A percentile compares a stretch with the other conserved stretches of the same genome.
phyloP scores from a whole-genome alignment of 805 yeast genomes.

The Lipomyces oligophaga region DNA sequence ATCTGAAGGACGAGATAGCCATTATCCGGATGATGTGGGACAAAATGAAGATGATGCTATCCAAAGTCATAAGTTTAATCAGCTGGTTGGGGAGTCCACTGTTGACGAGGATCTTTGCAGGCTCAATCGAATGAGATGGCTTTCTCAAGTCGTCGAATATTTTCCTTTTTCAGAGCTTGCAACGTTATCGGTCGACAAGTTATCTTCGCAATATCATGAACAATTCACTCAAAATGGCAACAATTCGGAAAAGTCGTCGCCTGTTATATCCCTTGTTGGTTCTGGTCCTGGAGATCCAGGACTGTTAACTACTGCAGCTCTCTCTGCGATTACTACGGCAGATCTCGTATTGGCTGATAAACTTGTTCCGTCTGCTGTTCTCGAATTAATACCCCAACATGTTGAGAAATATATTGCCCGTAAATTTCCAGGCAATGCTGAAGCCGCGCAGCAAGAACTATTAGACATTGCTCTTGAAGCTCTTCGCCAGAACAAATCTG shows the following conservation, averaged over 20 bases:
- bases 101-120: constrained; percentile 33
- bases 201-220: constrained; percentile 44
- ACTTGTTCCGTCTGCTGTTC: constrained; percentile 82
- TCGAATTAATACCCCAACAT: constrained; percentile 71
- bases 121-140: constrained; percentile 68
- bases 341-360: constrained; percentile 87
- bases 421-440: constrained; percentile 96
- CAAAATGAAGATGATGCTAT: constrained; percentile 67
- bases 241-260: background rate
- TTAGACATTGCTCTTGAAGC: constrained; percentile 67
- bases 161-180: constrained; percentile 70
- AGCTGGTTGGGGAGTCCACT: constrained; percentile 44
- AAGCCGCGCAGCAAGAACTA: constrained; percentile 83
- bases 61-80: constrained; percentile 56
- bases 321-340: constrained; percentile 73
- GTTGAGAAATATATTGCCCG: constrained; percentile 82
- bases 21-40: constrained; percentile 41
- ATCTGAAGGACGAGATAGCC: constrained; percentile 41
- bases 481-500: constrained; percentile 62
- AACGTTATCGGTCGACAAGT: constrained; percentile 54
- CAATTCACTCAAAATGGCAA: background rate
- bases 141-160: constrained; percentile 85
- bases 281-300: constrained; percentile 91
- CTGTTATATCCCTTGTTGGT: constrained; percentile 65
- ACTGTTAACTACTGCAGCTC: constrained; percentile 78